Evolutionary conservation across 768 basidiomycete genomes (phyloP).

Genomic region (Podaxis sp.): DNA sequence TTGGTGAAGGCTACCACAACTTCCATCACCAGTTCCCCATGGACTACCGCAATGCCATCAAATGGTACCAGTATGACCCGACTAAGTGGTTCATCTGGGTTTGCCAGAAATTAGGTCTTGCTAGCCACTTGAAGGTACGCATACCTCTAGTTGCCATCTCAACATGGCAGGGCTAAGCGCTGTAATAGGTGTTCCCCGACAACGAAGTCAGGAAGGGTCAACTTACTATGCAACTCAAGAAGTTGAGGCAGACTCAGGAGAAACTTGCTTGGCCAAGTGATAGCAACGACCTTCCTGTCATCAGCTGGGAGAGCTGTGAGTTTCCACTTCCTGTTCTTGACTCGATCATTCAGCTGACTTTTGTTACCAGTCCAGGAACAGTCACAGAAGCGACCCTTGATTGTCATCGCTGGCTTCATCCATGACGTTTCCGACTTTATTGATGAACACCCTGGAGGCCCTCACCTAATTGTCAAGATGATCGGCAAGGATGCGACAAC

Average conservation of each 20-base stretch:
- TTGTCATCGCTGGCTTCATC: conserved; percentile 90
- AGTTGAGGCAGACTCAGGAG: conserved; percentile 77
- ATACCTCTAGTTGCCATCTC: background rate
- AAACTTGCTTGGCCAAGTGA: conserved; percentile 78
- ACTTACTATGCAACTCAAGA: conserved; percentile 92
- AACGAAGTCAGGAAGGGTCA: conserved; percentile 82
- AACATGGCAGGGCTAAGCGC: background rate
- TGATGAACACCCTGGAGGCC: conserved; percentile 91
- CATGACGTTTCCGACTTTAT: conserved; percentile 85
- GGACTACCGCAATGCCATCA: conserved; percentile 97
- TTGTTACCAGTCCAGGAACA: conserved; percentile 69
- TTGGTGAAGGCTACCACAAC: conserved; percentile 98
- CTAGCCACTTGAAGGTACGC: conserved; percentile 64
- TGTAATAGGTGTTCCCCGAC: conserved; percentile 44
- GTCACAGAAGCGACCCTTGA: conserved; percentile 72
- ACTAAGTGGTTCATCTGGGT: conserved; percentile 90
- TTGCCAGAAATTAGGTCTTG: conserved; percentile 60
- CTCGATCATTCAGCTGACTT: background rate
- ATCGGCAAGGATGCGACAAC: conserved; percentile 92
- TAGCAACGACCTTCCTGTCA: conserved; percentile 72
- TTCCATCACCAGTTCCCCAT: conserved; percentile 97
- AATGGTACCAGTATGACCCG: conserved; percentile 91
- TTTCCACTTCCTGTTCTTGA: conserved; percentile 14
- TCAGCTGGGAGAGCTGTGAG: conserved; percentile 86
- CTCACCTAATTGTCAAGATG: conserved; percentile 77